phyloP scores from a whole-genome alignment of 495 filamentous ascomycete genomes.

The Tuber indicum region DNA sequence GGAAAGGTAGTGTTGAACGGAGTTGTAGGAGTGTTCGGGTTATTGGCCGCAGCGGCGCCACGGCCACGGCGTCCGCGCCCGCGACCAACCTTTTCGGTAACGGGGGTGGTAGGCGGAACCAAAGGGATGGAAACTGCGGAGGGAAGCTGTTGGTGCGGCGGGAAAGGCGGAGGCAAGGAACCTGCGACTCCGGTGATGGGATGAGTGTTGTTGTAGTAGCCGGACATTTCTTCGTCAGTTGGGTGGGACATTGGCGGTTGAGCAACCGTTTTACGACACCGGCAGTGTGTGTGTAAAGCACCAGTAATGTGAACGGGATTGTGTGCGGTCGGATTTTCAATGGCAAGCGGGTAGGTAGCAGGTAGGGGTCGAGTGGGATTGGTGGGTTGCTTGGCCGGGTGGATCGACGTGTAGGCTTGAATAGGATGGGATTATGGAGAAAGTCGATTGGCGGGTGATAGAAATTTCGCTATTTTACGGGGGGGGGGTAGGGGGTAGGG shows the following conservation, averaged over 20 bases:
- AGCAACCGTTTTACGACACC: not conserved
- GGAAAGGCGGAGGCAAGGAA: constrained; percentile 7
- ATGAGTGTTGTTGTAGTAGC: not conserved
- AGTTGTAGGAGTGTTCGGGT: constrained; percentile 29
- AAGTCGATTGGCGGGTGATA: not conserved
- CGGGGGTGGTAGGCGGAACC: constrained; percentile 25
- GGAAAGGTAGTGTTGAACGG: constrained; percentile 2
- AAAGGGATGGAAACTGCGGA: constrained; percentile 28
- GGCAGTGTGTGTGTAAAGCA: not conserved
- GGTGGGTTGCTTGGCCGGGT: not conserved
- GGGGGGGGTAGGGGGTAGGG: not conserved
- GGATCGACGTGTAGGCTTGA: not conserved
- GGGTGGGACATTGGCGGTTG: not conserved
- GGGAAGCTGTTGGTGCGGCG: constrained; percentile 19
- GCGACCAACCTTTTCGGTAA: constrained; percentile 29
- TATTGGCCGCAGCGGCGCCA: constrained; percentile 30
- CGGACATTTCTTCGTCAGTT: not conserved
- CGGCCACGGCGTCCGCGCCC: constrained; percentile 29
- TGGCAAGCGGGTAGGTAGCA: not conserved
- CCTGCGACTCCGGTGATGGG: not conserved
- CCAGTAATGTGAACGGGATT: not conserved
- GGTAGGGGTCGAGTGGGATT: not conserved
- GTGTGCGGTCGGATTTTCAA: not conserved
- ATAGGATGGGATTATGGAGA: not conserved
- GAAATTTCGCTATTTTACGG: not conserved